phyloP scores from a whole-genome alignment of 768 basidiomycete species.

The Suillus subalutaceus region DNA sequence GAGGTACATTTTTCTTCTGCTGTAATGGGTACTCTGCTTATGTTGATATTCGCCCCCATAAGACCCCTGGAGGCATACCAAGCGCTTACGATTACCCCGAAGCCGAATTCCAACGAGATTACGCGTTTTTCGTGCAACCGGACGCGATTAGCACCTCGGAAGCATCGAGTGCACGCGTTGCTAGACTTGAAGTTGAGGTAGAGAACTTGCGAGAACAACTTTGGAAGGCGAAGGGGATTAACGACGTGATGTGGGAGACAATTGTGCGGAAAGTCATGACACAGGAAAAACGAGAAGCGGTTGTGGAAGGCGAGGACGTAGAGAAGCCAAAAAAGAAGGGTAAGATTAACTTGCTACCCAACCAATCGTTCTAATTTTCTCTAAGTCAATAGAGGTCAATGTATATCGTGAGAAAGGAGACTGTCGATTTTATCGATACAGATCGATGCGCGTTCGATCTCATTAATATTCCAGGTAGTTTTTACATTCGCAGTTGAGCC shows the following conservation, averaged over 20 bases:
- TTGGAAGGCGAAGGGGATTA: conserved; percentile 85
- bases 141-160: conserved; percentile 23
- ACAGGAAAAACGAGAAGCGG: conserved; percentile 33
- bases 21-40: not conserved
- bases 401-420: too few species aligned
- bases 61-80: conserved; percentile 22
- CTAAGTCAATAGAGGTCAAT: too few species aligned
- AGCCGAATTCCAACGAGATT: conserved; percentile 65
- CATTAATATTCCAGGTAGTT: too few species aligned
- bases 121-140: conserved; percentile 65
- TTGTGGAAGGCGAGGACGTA: not conserved
- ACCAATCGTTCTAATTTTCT: too few species aligned
- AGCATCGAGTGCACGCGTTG: conserved; percentile 47
- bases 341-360: too few species aligned
- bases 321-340: too few species aligned
- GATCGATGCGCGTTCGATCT: too few species aligned
- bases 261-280: conserved; percentile 67
- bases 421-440: too few species aligned
- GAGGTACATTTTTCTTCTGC: conserved; percentile 35
- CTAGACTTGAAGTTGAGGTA: conserved; percentile 76
- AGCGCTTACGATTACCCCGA: conserved; percentile 43
- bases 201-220: conserved; percentile 67
- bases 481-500: too few species aligned
- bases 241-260: conserved; percentile 92
- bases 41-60: not conserved